Evolutionary conservation across 441 rosid genomes (phyloP), one percentile per base, ranked within the genome.

Genomic region (Cnidoscolus chayamansa): DNA sequence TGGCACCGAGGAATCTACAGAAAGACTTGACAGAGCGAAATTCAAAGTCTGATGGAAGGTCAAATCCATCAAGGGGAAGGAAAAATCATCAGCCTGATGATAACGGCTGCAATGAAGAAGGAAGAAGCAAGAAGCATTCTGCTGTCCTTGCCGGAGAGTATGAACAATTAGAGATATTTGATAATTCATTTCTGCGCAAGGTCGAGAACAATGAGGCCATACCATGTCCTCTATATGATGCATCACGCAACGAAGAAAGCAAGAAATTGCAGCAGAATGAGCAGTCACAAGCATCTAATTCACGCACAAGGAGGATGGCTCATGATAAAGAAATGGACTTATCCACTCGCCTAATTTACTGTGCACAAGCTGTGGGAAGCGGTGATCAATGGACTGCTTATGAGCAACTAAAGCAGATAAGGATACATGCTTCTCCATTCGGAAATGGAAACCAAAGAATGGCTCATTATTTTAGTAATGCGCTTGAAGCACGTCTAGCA

Each of bases 391-490:
- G 67, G 77, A 83, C 85, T 25, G 88, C 90, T 56, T 77, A 77
- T 9, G 92, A 87, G 37, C 75, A 78, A 48, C 72, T 93, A 35
- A 83, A 78, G 80, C 81, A 80, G 79, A 83, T 93, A 55, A 85
- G 85, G 86, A 86, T 71, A 62, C 83, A 91, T 68, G 84, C 95
- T 75, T 89, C 89, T 0, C 81, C 87, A 53, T 47, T 64, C 5
- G 98, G 95, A 3, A 87, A 89, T 72, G 95, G 91, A 2, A 78
- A 86, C 76, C 94, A 89, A 83, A 86, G 98, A 53, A 55, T 89
- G 59, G 92, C 97, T 35, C 89, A 88, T 80, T 86, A 71, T 53
- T 91, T 93, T 30, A 90, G 89, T 4, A 80, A 89, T 69, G 84
- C 87, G 37, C 91, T 93, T 54, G 90, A 93, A 73, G 89, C 95